Evolutionary conservation across 2,329 filamentous ascomycete genomes (phyloP), one percentile per base, ranked within the genome.

Genomic region (Arthrobotrys entomopaga): DNA sequence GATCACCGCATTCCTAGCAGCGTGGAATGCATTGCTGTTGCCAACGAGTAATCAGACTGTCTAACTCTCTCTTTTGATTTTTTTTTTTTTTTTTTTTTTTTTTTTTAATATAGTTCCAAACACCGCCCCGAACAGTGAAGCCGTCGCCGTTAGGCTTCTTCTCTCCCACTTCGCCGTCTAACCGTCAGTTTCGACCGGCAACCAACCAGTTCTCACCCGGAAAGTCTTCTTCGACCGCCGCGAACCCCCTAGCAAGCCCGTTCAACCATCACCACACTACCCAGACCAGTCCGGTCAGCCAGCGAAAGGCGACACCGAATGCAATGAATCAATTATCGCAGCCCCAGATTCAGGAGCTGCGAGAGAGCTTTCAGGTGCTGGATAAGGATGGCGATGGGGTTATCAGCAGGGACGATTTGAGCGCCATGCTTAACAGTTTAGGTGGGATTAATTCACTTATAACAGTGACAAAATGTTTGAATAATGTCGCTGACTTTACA

Each of bases 361-460:
- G 95, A 74, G 94, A 98, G 80, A 92, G 91, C 0, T 99, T 98
- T 81, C 92, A 96, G 81, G 93, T 97, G 71, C 85, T 99, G 53
- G 95, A 98, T 81, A 87, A 92, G 73, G 90, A 95, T 81, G 93
- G 92, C 79, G 92, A 95, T 79, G 93, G 94, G 16, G 84, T 87
- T 58, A 89, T 99, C 75, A 91, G 90, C 77, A 86, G 90, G 71
- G 90, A 94, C 20, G 92, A 96, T 80, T 89, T 99, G 3, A 88
- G 88, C 15, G 91, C 96, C 79, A 96, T 97, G 87, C 86, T 99
- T 34, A 88, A 87, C 71, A 93, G 96, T 79, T 85, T 97, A 56
- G 93, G 90, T 91, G 19, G 16, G 53, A 22, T 3, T 16, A 1
- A 24, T 20, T 24, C 38, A 29, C 29, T 24, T 50, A 40, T 8